A percentile compares a stretch with the other conserved stretches of the same genome.
These are phyloP conservation scores for Fusarium brachygibbosum DNA, from an alignment of 2,329 filamentous ascomycete species.

Conservation along the genomic window DNA sequence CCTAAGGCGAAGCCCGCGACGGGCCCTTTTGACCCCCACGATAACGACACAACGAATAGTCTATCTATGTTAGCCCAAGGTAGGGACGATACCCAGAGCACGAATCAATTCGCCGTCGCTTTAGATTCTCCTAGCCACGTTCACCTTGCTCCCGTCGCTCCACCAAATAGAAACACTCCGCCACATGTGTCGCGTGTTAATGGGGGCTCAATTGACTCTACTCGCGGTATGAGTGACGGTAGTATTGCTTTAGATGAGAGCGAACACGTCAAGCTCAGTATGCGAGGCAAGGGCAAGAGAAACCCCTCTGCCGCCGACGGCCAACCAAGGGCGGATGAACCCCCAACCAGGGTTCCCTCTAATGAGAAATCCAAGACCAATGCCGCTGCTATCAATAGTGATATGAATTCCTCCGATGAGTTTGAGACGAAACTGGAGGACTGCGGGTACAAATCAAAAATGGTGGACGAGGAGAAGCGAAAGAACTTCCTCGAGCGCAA, in stretches of 20 bases:
- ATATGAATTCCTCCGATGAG: not conserved
- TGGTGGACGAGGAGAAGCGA: not conserved
- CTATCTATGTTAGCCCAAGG: slow-evolving; percentile 3
- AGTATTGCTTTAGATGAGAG: not conserved
- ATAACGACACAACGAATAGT: too few species aligned
- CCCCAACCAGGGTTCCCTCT: not conserved
- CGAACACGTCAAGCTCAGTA: not conserved
- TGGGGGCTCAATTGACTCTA: not conserved
- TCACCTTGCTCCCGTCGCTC: not conserved
- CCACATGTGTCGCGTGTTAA: not conserved
- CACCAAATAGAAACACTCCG: not conserved
- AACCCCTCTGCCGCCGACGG: not conserved
- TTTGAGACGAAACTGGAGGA: not conserved
- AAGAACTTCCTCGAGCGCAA: not conserved
- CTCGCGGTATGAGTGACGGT: not conserved
- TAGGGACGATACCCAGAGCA: not conserved
- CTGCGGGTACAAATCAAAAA: not conserved
- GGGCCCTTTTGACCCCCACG: too few species aligned
- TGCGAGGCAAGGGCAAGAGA: too few species aligned
- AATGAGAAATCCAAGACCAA: not conserved
- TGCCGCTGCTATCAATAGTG: not conserved
- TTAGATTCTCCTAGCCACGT: not conserved
- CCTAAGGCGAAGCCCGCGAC: too few species aligned
- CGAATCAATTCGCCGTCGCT: not conserved
- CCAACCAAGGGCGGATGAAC: not conserved